Evolutionary conservation across 768 basidiomycete species (phyloP).

Genomic region (Tremella mesenterica): DNA sequence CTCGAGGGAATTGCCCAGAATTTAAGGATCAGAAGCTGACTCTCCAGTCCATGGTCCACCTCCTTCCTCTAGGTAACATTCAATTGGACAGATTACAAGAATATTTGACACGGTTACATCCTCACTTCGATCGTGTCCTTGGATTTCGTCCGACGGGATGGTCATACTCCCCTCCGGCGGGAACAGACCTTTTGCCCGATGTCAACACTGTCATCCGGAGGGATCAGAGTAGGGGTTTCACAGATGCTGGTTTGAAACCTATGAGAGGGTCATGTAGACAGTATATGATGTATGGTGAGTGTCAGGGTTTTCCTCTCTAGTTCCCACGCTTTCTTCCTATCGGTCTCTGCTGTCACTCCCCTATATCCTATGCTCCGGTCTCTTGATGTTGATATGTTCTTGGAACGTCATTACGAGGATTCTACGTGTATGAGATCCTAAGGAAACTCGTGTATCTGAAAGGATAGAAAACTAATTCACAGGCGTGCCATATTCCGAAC

Average conservation of each 20-base stretch:
- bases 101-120: slow-evolving; percentile 68
- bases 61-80: slow-evolving; percentile 67
- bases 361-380: no score
- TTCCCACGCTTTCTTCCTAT: no score
- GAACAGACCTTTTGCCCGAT: slow-evolving; percentile 56
- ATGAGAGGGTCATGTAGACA: slow-evolving; percentile 61
- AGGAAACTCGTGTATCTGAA: not conserved
- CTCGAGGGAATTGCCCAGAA: no score
- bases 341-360: no score
- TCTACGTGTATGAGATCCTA: no score
- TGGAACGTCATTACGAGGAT: no score
- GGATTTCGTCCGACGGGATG: slow-evolving; percentile 93
- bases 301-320: slow-evolving; percentile 39
- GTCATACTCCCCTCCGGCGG: slow-evolving; percentile 67
- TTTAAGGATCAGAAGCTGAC: no score
- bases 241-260: slow-evolving; percentile 58
- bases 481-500: slow-evolving; percentile 71
- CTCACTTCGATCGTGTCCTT: slow-evolving; percentile 60
- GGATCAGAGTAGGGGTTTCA: slow-evolving; percentile 61
- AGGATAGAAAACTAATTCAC: not conserved
- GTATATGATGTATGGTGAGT: slow-evolving; percentile 70
- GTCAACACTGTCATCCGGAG: slow-evolving; percentile 62
- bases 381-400: no score
- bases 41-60: slow-evolving; percentile 58
- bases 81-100: slow-evolving; percentile 64